Conservation (phyloP, 805 yeast species). For the Barnettozyma populi region DNA sequence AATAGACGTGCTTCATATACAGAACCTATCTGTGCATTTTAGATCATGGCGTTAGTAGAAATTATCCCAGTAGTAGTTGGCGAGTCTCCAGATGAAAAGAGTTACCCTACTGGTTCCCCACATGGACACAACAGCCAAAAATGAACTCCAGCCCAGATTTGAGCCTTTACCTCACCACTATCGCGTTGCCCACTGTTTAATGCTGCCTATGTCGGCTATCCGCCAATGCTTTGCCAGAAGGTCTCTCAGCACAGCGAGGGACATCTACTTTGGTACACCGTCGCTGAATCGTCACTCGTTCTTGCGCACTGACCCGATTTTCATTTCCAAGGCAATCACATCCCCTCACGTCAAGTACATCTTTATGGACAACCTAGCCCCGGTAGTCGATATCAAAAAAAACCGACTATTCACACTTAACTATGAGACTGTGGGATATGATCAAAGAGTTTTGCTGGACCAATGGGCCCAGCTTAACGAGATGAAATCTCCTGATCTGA, state of each 20-base stretch:
- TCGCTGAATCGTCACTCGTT: constrained; percentile 53
- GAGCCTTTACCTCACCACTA: too few species aligned
- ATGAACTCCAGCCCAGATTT: background rate
- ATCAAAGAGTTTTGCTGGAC: constrained; percentile 15
- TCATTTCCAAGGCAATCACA: constrained; percentile 37
- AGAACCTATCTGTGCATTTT: too few species aligned
- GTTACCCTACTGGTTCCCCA: background rate
- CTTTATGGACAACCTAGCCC: constrained; percentile 30
- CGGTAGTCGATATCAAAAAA: constrained; percentile 17
- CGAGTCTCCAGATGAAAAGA: background rate
- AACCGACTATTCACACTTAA: constrained; percentile 9
- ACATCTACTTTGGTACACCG: constrained; percentile 42
- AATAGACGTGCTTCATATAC: too few species aligned
- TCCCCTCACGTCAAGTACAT: constrained; percentile 41
- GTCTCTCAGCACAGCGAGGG: constrained; percentile 2
- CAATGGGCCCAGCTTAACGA: constrained; percentile 21
- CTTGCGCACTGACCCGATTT: constrained; percentile 44
- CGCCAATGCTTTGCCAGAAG: background rate
- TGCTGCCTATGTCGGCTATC: too few species aligned
- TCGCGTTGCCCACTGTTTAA: too few species aligned
- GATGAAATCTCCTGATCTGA: constrained; percentile 4
- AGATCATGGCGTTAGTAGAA: too few species aligned
- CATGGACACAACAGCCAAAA: background rate
- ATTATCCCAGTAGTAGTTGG: too few species aligned
- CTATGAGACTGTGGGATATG: constrained; percentile 15